Conservation (phyloP, 192 early-diverging fungal genomes). For the Coemansia sp. region DNA sequence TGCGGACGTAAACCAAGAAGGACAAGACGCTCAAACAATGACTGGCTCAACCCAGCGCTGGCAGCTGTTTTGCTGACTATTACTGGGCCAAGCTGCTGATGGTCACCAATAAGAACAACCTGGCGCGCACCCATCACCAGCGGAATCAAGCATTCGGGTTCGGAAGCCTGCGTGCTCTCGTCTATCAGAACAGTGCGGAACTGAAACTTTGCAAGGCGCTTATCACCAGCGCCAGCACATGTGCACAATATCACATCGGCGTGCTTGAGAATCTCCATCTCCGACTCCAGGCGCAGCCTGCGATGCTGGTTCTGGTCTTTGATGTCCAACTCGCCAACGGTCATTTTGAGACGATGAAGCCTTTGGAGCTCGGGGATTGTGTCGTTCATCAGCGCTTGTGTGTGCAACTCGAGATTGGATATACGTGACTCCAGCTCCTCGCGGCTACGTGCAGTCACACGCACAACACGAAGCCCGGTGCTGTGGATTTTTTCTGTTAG, state of each 20-base stretch:
- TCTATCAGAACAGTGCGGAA: conserved; percentile 97
- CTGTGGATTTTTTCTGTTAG: conserved; percentile 95
- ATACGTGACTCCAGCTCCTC: conserved; percentile 95
- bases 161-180: conserved; percentile 96
- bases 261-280: conserved; percentile 87
- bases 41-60: conserved; percentile 91
- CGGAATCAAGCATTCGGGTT: conserved; percentile 98
- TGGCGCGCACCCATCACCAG: conserved; percentile 95
- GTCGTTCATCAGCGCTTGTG: conserved; percentile 95
- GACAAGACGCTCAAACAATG: conserved; percentile 95
- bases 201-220: conserved; percentile 80
- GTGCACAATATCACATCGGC: conserved; percentile 99
- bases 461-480: conserved; percentile 93
- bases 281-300: conserved; percentile 79
- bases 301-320: conserved; percentile 88
- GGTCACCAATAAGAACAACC: conserved; percentile 96
- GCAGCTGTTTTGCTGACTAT: conserved; percentile 98
- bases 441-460: conserved; percentile 89
- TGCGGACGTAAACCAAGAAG: conserved; percentile 91
- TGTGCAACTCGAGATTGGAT: conserved; percentile 92
- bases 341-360: conserved; percentile 81
- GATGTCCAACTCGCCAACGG: conserved; percentile 89
- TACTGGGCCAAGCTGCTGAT: conserved; percentile 98
- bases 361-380: conserved; percentile 94
- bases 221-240: conserved; percentile 96